phyloP scores from a whole-genome alignment of 2,329 filamentous ascomycete species.

The Pseudogymnoascus sp. region DNA sequence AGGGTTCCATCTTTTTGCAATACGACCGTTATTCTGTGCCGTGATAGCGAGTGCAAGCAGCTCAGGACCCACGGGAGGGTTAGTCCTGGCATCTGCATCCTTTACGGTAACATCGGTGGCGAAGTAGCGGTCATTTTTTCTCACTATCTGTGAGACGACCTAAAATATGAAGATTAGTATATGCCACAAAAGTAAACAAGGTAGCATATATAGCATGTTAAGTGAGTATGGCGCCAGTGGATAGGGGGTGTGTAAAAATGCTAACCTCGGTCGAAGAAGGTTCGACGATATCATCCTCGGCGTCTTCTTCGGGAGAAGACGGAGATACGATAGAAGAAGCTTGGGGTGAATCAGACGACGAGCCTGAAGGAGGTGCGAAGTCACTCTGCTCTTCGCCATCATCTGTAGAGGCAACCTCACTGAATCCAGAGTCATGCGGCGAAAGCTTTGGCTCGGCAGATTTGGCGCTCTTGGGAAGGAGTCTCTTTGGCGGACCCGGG shows the following conservation, averaged over 20 bases:
- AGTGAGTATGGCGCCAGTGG: neutral
- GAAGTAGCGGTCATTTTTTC: neutral
- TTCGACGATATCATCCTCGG: neutral
- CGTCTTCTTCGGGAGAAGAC: neutral
- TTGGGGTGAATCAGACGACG: neutral
- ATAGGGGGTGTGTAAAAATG: neutral
- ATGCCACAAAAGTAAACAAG: neutral
- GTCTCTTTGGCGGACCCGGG: neutral
- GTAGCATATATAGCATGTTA: neutral
- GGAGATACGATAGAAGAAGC: neutral
- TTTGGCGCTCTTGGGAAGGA: neutral
- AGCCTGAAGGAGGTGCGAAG: neutral
- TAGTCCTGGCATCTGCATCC: neutral
- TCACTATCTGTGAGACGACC: neutral
- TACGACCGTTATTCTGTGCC: neutral
- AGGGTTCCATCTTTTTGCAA: neutral
- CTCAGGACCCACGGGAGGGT: constrained; percentile 3
- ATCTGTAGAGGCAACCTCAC: neutral
- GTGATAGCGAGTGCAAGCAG: neutral
- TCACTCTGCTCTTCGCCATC: neutral
- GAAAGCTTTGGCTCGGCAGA: neutral
- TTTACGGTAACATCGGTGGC: neutral
- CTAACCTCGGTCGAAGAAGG: neutral
- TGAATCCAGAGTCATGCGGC: neutral
- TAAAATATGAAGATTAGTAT: neutral